Evolutionary conservation across 2,329 filamentous ascomycete species (phyloP).

Genomic region (Venturia pyrina): DNA sequence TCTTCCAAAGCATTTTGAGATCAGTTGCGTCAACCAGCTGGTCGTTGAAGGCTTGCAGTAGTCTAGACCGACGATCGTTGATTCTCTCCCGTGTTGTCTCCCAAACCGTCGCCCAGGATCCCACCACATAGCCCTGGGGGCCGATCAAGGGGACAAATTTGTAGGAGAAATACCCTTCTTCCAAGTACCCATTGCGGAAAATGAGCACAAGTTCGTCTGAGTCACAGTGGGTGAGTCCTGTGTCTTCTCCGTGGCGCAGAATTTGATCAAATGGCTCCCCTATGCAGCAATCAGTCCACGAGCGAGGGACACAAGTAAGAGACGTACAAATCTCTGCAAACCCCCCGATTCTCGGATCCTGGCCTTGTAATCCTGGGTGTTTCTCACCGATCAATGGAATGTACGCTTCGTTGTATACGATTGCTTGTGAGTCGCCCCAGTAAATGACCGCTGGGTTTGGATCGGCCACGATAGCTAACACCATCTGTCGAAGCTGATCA

Average conservation of each 20-base stretch:
- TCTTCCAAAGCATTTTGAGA: not conserved
- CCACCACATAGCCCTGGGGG: conserved; percentile 7
- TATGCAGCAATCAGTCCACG: not conserved
- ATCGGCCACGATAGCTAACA: conserved; percentile 3
- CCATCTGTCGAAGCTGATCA: conserved; percentile 9
- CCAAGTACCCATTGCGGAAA: conserved; percentile 7
- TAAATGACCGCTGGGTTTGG: conserved; percentile 4
- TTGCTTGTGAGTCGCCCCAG: conserved; percentile 9
- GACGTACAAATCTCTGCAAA: conserved; percentile 4
- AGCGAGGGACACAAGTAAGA: not conserved
- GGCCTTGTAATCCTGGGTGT: conserved; percentile 10
- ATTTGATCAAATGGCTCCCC: conserved; percentile 10
- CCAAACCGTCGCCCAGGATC: not conserved
- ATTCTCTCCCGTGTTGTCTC: conserved; percentile 6
- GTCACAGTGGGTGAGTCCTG: not conserved
- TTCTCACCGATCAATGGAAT: conserved; percentile 11
- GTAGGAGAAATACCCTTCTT: conserved; percentile 13
- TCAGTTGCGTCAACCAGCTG: not conserved
- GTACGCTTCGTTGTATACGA: conserved; percentile 13
- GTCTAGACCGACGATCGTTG: not conserved
- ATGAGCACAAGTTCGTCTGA: conserved; percentile 6
- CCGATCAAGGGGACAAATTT: conserved; percentile 14
- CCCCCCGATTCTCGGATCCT: not conserved
- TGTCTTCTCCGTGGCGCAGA: conserved; percentile 5
- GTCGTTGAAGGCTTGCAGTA: not conserved